Percentiles rank a stretch among this genome's conserved stretches.
Evolutionary conservation across 768 basidiomycete species (phyloP).

Genomic region (Erythrobasidium yunnanense): DNA sequence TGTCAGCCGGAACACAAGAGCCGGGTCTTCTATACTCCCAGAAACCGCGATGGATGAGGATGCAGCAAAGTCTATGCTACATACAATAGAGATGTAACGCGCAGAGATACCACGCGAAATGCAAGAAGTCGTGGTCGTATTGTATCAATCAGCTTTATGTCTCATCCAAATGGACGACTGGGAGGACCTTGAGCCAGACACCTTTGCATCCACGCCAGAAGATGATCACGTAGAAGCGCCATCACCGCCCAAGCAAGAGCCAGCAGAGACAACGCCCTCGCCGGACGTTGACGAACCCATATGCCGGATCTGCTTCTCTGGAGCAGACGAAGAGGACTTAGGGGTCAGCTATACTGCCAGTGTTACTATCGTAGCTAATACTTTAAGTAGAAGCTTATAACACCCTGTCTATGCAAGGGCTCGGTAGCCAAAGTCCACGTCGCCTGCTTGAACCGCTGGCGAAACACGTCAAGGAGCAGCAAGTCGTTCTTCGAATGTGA

Average conservation of each 20-base stretch:
- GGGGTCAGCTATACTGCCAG: constrained; percentile 2
- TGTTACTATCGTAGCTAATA: background rate
- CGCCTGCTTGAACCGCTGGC: constrained; percentile 7
- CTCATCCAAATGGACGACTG: constrained; percentile 21
- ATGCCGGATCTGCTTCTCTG: constrained; percentile 33
- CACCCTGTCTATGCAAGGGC: constrained; percentile 13
- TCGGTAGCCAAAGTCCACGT: constrained; percentile 21
- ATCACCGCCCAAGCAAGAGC: background rate
- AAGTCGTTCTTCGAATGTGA: constrained; percentile 19
- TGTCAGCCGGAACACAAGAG: too few relatives aligned
- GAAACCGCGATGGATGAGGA: too few relatives aligned
- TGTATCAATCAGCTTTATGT: too few relatives aligned
- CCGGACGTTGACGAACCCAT: background rate
- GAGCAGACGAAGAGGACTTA: constrained; percentile 26
- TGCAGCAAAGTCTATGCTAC: too few relatives aligned
- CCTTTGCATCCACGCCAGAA: background rate
- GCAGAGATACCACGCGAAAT: too few relatives aligned
- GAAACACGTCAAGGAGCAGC: background rate
- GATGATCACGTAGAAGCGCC: background rate
- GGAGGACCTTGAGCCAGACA: constrained; percentile 11
- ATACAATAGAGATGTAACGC: too few relatives aligned
- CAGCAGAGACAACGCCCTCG: background rate
- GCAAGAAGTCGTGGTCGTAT: too few relatives aligned
- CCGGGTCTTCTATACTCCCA: too few relatives aligned
- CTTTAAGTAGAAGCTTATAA: constrained; percentile 5